Base-by-base conservation (phyloP, 2,329 filamentous ascomycete species). In the Fragosphaeria purpurea region DNA sequence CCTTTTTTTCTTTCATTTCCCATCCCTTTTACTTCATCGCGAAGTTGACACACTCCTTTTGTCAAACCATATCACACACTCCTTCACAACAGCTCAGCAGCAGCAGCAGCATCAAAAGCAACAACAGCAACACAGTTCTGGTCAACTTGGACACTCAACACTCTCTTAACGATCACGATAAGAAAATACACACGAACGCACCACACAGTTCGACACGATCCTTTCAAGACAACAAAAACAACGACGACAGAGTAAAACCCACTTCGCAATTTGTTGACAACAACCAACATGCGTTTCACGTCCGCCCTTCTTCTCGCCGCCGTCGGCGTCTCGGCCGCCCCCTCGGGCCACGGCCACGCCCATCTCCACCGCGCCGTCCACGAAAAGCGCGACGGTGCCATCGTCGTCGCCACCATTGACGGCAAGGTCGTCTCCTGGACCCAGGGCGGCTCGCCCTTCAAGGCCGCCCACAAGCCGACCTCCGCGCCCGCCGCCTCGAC, bases 301-400 rank as follows among this genome's bases (percentile, higher is more conserved):
- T 53, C 58, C 13, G 49, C 66, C 41, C 52, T 66, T 42, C 56
- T 67, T 37, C 56, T 63, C 43, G 61, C 63, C 59, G 62, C 60
- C 52, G 50, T 63, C 48, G 61, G 61, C 50, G 65, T 55, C 31
- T 57, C 60, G 7, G 65, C 64, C 12, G 63, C 64, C 56, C 65
- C 65, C 5, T 65, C 64, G 4, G 62, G 60, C 50, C 64, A 66
- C 47, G 74, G 56, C 49, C 65, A 66, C 56, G n/a, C n/a, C n/a
- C n/a, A n/a, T n/a, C 49, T 60, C 22, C 65, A 68, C 59, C 63
- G 62, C 48, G 56, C 55, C 38, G 54, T 54, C 48, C 58, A 63
- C 46, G 59, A 60, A 46, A 38, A 56, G 57, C 52, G 56, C 43
- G 53, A 59, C 47, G 57, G 55, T 13, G 52, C 39, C 43, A 53